Percentiles rank a stretch among this genome's conserved stretches.
phyloP scores from a whole-genome alignment of 2,329 filamentous ascomycete genomes.

The Capronia coronata region DNA sequence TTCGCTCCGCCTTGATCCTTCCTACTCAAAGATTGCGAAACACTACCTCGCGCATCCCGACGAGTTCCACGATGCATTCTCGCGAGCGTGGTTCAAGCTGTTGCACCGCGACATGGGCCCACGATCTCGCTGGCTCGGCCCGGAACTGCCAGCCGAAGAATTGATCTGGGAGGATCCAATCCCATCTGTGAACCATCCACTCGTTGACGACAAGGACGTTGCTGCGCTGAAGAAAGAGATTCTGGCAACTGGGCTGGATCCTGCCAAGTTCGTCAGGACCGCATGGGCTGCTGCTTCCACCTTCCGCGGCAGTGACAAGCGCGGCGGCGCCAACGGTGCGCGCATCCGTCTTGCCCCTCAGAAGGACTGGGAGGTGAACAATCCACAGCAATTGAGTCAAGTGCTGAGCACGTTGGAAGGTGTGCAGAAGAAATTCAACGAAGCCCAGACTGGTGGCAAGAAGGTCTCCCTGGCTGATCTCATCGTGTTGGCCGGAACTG shows the following conservation, averaged over 20 bases:
- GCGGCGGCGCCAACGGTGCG: conserved; percentile 72
- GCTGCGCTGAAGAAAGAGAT: conserved; percentile 63
- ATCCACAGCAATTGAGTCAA: conserved; percentile 58
- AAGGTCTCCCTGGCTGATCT: conserved; percentile 72
- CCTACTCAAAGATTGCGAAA: conserved; percentile 68
- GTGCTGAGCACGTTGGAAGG: conserved; percentile 57
- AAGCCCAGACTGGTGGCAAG: conserved; percentile 49
- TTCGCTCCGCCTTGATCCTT: conserved; percentile 63
- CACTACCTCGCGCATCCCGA: conserved; percentile 63
- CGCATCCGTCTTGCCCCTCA: conserved; percentile 69
- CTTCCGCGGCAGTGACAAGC: conserved; percentile 72
- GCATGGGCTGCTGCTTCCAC: conserved; percentile 66
- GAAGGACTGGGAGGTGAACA: conserved; percentile 68
- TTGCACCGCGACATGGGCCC: conserved; percentile 75
- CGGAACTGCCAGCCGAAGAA: conserved; percentile 63
- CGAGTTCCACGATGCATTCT: conserved; percentile 62
- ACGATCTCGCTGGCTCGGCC: conserved; percentile 62
- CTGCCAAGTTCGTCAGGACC: conserved; percentile 56
- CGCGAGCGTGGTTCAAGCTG: conserved; percentile 76
- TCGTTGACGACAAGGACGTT: conserved; percentile 59
- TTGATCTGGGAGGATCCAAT: conserved; percentile 72
- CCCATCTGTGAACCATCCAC: conserved; percentile 51
- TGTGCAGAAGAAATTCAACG: conserved; percentile 62
- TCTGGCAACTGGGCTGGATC: conserved; percentile 54
- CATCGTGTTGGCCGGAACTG: conserved; percentile 66